phyloP scores from a whole-genome alignment of 176 grass and related monocot species.

The Triticum urartu region DNA sequence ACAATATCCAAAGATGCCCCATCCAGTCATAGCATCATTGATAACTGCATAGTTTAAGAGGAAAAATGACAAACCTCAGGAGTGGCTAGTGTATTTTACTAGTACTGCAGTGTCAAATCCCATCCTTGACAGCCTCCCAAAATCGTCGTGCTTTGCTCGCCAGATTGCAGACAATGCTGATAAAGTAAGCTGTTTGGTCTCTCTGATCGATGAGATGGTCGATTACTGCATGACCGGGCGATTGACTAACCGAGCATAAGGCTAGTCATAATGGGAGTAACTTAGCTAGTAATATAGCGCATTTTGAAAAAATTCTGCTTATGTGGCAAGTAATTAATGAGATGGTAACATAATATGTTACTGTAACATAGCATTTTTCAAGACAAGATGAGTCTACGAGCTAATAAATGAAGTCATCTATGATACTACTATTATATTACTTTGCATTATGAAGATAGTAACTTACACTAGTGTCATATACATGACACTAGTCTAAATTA shows the following conservation, averaged over 20 bases:
- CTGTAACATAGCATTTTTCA: no score
- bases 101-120: not conserved
- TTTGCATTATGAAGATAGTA: no score
- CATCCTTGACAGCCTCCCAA: not conserved
- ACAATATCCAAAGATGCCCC: not conserved
- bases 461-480: no score
- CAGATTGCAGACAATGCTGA: conserved; percentile 3
- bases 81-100: not conserved
- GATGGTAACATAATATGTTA: no score
- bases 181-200: not conserved
- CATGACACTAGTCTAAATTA: no score
- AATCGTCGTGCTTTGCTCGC: not conserved
- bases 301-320: no score
- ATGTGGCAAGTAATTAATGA: no score
- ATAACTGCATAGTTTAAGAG: not conserved
- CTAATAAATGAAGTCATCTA: no score
- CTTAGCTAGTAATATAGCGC: no score
- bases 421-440: no score
- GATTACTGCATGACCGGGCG: not conserved
- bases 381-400: no score
- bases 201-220: conserved; percentile 38
- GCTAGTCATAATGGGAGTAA: no score
- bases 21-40: not conserved
- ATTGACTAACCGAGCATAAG: not conserved
- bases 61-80: not conserved